Base-by-base conservation (phyloP, 257 asterid species). In the Salvia miltiorrhiza region DNA sequence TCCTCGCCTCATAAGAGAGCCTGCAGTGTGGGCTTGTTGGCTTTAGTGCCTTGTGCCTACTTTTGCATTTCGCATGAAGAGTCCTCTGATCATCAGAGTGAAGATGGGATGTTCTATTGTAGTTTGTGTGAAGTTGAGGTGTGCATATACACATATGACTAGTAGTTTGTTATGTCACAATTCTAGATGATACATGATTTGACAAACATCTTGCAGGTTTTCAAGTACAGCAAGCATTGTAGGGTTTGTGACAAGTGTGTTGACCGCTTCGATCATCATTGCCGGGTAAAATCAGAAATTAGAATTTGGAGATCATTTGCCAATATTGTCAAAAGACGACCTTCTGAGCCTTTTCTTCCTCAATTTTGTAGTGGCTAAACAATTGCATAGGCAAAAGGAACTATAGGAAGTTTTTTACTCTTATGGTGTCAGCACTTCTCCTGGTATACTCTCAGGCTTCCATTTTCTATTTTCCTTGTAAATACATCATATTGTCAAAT, bases 101-200 rank as follows among this genome's bases (percentile, higher is more conserved):
- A 89, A 76, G 99, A 94, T 45, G 97, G 97, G 82, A 91, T 94
- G 99, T 94, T 91, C 82, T 94, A 89, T 82, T 94, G 99, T 77
- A 94, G 95, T 77, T 82, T 94, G 86, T 94, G 99, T 69, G 97
- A 94, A 86, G 97, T 89, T 12, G 99, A 94, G 97, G 99, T 94
- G 70, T 28, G 84, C 71, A 37, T 21, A 66, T 63, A 37, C 67
- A 11, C 40, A 30, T 30, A 30, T 48, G n/a, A 5, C 20, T 48
- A 2, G 14, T 4, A 9, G 10, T 45, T 8, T 16, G 30, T 50
- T 21, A 50, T 50, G 63, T 9, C 12, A 19, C 14, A 56, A 14
- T 1, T 55, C 40, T 55, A 26, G 20, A 55, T 37, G 12, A 30
- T 13, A 37, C 24, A 41, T 26, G 6, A 65, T 54, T 30, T 21